Percentiles rank a stretch among this genome's conserved stretches.
phyloP scores from a whole-genome alignment of 2,329 filamentous ascomycete genomes.

The Hymenoscyphus fraxineus region DNA sequence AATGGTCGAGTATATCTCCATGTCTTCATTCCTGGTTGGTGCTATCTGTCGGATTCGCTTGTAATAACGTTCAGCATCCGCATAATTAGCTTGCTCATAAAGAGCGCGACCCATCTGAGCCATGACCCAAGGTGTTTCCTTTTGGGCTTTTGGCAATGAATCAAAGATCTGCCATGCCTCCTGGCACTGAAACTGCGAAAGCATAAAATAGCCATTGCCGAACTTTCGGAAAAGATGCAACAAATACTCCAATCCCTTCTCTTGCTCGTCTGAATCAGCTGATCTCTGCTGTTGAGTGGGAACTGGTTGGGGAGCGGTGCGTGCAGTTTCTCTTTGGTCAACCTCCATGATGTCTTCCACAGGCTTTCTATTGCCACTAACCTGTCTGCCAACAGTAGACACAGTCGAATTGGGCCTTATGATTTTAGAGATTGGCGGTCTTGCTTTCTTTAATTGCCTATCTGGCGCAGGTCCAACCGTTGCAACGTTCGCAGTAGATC shows the following conservation, averaged over 20 bases:
- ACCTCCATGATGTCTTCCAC: slow-evolving; percentile 65
- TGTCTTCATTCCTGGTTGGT: slow-evolving; percentile 82
- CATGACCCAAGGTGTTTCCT: slow-evolving; percentile 90
- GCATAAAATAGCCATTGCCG: slow-evolving; percentile 71
- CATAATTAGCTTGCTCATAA: slow-evolving; percentile 85
- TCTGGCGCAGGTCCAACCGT: slow-evolving; percentile 57
- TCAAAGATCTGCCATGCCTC: slow-evolving; percentile 73
- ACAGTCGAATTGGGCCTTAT: slow-evolving; percentile 63
- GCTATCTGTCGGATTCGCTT: slow-evolving; percentile 72
- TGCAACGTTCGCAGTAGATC: slow-evolving; percentile 46
- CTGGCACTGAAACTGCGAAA: slow-evolving; percentile 74
- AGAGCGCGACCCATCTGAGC: slow-evolving; percentile 86
- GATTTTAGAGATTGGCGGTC: slow-evolving; percentile 64
- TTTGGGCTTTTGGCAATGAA: slow-evolving; percentile 67
- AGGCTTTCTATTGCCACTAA: slow-evolving; percentile 85
- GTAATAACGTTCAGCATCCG: slow-evolving; percentile 84
- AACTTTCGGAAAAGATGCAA: slow-evolving; percentile 80
- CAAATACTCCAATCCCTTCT: slow-evolving; percentile 73
- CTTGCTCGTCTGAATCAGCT: slow-evolving; percentile 57
- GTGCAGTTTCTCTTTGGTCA: slow-evolving; percentile 60
- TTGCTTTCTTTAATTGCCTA: slow-evolving; percentile 79
- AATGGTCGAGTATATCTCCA: slow-evolving; percentile 98
- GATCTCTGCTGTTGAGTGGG: slow-evolving; percentile 30
- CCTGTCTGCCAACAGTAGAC: slow-evolving; percentile 76
- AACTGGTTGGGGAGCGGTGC: slow-evolving; percentile 25